phyloP scores from a whole-genome alignment of 306 rosid genomes.

The Prunus mongolica region DNA sequence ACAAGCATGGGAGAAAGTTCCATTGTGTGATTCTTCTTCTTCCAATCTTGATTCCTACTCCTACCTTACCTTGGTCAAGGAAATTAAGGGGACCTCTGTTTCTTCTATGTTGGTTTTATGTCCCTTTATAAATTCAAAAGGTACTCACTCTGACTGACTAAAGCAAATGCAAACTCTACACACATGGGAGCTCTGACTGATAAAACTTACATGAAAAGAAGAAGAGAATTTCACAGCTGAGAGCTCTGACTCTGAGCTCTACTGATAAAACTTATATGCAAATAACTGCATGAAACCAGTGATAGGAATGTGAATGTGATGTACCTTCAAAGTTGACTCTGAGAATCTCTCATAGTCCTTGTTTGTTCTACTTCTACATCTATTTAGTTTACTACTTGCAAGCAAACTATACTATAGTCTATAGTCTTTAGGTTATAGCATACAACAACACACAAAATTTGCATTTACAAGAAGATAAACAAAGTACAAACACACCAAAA shows the following conservation, averaged over 20 bases:
- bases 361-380: too few species aligned
- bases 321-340: background rate
- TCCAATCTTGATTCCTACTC: too few species aligned
- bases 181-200: background rate
- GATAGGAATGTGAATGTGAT: background rate
- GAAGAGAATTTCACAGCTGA: background rate
- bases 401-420: too few species aligned
- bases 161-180: too few species aligned
- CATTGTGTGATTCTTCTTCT: too few species aligned
- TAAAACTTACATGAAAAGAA: background rate
- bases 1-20: too few species aligned
- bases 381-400: background rate
- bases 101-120: too few species aligned
- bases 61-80: too few species aligned
- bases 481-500: background rate
- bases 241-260: background rate
- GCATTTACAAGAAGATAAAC: background rate
- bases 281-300: too few species aligned
- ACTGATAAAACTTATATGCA: background rate
- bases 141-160: too few species aligned
- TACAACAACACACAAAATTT: background rate
- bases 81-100: too few species aligned
- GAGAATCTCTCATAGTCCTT: background rate
- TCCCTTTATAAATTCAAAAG: too few species aligned
- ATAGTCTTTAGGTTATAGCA: background rate